A percentile compares a stretch with the other conserved stretches of the same genome.
Conservation (phyloP, 2,329 filamentous ascomycete genomes). For the Talaromyces sp. region DNA sequence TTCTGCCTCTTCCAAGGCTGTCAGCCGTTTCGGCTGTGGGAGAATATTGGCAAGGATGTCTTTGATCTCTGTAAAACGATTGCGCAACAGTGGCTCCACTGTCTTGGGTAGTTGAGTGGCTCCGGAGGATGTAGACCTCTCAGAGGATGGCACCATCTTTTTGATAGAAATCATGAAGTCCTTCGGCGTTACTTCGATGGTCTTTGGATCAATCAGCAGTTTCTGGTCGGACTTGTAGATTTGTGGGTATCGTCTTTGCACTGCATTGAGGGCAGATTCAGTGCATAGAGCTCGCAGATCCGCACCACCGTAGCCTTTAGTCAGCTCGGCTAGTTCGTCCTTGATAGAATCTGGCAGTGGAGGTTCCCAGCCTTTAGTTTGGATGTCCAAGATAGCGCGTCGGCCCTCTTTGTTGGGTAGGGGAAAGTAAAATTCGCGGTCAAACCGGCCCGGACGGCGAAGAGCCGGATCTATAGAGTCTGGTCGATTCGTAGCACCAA, state of each 20-base stretch:
- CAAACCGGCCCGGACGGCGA: slow-evolving; percentile 86
- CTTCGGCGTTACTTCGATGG: slow-evolving; percentile 80
- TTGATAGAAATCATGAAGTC: slow-evolving; percentile 98
- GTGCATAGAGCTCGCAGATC: slow-evolving; percentile 92
- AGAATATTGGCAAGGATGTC: slow-evolving; percentile 66
- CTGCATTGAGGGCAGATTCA: slow-evolving; percentile 89
- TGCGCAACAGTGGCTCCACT: slow-evolving; percentile 73
- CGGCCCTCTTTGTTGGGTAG: slow-evolving; percentile 75
- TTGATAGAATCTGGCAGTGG: slow-evolving; percentile 72
- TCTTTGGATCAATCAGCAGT: slow-evolving; percentile 76
- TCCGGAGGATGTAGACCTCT: slow-evolving; percentile 78
- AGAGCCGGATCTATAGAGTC: slow-evolving; percentile 97
- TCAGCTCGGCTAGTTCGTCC: slow-evolving; percentile 71
- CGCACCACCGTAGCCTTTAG: slow-evolving; percentile 94
- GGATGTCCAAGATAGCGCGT: slow-evolving; percentile 85
- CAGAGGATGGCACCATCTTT: slow-evolving; percentile 92
- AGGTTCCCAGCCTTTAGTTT: slow-evolving; percentile 87
- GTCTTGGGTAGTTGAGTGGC: slow-evolving; percentile 72
- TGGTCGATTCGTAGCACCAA: slow-evolving; percentile 95
- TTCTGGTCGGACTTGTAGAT: slow-evolving; percentile 91
- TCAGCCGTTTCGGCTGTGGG: slow-evolving; percentile 78
- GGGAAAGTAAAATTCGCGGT: slow-evolving; percentile 97
- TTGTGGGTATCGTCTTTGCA: slow-evolving; percentile 91
- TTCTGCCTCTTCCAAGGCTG: slow-evolving; percentile 88
- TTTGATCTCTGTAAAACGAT: slow-evolving; percentile 65